A percentile compares a stretch with the other conserved stretches of the same genome.
These are phyloP conservation scores for Leccinum barrowsii DNA, from an alignment of 768 basidiomycete species.

Conservation along the genomic window DNA sequence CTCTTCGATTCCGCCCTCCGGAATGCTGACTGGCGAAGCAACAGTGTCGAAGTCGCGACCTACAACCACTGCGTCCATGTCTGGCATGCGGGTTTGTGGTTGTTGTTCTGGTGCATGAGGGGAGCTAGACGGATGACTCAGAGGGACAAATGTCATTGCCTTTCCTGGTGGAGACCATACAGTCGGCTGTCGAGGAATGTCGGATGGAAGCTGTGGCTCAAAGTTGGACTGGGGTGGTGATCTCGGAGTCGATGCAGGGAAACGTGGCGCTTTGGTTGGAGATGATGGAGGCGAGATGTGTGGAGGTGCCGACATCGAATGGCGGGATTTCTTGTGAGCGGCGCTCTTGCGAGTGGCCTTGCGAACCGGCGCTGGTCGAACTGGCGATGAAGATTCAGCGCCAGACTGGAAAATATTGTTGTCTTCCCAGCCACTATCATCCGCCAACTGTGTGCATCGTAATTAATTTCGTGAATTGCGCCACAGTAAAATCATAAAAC, in stretches of 20 bases:
- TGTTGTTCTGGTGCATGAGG: conserved; percentile 10
- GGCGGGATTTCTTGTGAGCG: conserved; percentile 51
- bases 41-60: not conserved
- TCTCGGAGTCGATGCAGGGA: conserved; percentile 22
- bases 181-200: conserved; percentile 30
- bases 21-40: conserved; percentile 13
- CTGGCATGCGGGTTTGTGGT: conserved; percentile 4
- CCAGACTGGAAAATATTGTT: conserved; percentile 89
- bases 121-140: conserved; percentile 19
- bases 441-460: conserved; percentile 31
- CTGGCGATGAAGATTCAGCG: conserved; percentile 82
- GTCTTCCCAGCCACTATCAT: conserved; percentile 87
- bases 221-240: conserved; percentile 57
- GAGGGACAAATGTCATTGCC: conserved; percentile 12
- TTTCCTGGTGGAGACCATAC: conserved; percentile 15
- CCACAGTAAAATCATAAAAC: conserved; percentile 26
- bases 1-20: conserved; percentile 20
- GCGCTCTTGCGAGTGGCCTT: conserved; percentile 41
- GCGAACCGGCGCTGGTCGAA: conserved; percentile 54
- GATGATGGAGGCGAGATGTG: conserved; percentile 45
- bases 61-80: not conserved
- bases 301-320: conserved; percentile 71
- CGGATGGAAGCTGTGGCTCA: conserved; percentile 47
- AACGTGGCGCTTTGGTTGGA: conserved; percentile 29
- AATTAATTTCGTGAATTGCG: conserved; percentile 4